Conservation (phyloP, 23 red algal genomes). For the Gracilaria domingensis region DNA sequence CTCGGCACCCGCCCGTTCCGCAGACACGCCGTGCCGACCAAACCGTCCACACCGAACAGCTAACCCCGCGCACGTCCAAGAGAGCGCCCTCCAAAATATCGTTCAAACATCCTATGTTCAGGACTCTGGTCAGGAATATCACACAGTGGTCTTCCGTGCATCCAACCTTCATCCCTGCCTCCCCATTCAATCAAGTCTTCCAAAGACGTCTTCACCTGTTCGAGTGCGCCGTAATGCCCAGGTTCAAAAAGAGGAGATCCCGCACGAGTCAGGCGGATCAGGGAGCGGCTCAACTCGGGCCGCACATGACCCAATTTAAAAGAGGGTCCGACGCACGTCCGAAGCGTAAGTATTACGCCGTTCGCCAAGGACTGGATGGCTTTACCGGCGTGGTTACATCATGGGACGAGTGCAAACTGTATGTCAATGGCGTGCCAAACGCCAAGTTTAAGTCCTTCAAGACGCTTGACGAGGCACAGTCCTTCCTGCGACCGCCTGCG, state of each 20-base stretch:
- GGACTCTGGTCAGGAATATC: background rate
- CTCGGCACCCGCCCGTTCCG: too few relatives aligned
- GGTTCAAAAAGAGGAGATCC: background rate
- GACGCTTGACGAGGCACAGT: constrained; percentile 53
- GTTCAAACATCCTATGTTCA: background rate
- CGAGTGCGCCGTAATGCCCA: background rate
- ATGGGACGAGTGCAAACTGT: constrained; percentile 82
- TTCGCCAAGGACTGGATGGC: constrained; percentile 66
- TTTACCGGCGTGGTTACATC: constrained; percentile 68
- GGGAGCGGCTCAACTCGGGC: background rate
- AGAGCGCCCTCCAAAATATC: too few relatives aligned
- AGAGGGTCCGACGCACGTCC: background rate
- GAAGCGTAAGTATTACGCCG: constrained; percentile 82
- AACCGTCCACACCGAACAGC: too few relatives aligned
- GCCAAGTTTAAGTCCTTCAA: constrained; percentile 74
- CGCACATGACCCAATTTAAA: constrained; percentile 2
- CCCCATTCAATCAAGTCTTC: background rate
- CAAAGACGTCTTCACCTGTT: background rate
- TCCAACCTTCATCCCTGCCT: background rate
- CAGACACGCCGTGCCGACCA: too few relatives aligned
- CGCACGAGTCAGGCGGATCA: background rate
- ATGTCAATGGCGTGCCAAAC: constrained; percentile 69
- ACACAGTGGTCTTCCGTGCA: background rate
- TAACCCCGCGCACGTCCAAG: too few relatives aligned
- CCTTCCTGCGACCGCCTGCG: constrained; percentile 22